Base-by-base conservation (phyloP, 345 rosid species). In the Moricandia moricandioides region DNA sequence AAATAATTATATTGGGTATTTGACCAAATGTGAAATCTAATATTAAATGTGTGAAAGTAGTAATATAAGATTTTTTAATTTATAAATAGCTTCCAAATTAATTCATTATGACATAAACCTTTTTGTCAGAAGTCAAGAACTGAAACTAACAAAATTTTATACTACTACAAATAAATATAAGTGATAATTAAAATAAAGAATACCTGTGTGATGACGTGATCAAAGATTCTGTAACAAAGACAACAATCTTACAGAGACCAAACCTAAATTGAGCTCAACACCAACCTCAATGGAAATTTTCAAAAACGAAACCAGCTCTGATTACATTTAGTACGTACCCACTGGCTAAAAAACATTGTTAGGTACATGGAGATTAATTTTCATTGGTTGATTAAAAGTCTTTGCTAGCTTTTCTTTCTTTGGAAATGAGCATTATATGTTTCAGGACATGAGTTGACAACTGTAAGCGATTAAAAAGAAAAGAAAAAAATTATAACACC, bases 131-230 rank as follows among this genome's bases (percentile, higher is more conserved):
- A 77, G 79, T 81, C 83, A 84, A 76, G 82, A 84, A 82, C 82
- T 75, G 80, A 82, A 85, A 78, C 78, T 72, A 66, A 31, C 49
- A 62, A 54, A 67, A 67, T 56, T 65, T 64, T 56, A 29, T 13
- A 67, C 57, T 26, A 13, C 51, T 43, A 26, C 33, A 43, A 72
- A 17, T 27, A 67, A 54, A 60, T 39, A 61, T 5, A 78, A 66
- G 14, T 35, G 37, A 16, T 14, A 65, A 17, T 37, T 6, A 26
- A 65, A 55, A 64, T 3, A 66, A 52, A 60, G 26, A 62, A 78
- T 82, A 86, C 80, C 85, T 79, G 78, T 35, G 78, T 71, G 79
- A 78, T 89, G 96, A 88, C 88, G 90, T 83, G 83, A 85, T 88
- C 84, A 85, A 83, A 86, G 90, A 88, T 92, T 87, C 88, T 81